A percentile compares a stretch with the other conserved stretches of the same genome.
Conservation (phyloP, 768 basidiomycete species). For the Auricularia auricula-judae region DNA sequence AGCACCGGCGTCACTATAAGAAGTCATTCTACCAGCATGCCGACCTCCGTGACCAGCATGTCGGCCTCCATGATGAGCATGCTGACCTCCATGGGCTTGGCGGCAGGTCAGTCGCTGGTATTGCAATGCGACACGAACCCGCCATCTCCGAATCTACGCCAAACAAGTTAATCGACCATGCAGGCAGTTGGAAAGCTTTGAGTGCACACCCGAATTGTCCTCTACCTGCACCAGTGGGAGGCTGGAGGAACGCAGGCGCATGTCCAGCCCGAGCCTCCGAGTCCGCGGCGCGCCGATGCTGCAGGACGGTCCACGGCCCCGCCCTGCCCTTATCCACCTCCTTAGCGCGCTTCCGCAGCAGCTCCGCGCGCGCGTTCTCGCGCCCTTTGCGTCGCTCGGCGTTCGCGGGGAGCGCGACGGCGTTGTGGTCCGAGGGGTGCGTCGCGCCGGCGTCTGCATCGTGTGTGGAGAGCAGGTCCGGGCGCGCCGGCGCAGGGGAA, state of each 20-base stretch:
- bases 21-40: no score
- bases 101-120: background rate
- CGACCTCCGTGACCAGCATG: no score
- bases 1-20: no score
- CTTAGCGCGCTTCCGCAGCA: background rate
- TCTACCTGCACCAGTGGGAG: background rate
- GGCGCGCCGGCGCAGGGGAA: background rate
- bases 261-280: background rate
- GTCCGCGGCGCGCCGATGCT: background rate
- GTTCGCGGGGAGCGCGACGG: background rate
- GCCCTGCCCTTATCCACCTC: background rate
- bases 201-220: no score
- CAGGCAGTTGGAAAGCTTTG: no score
- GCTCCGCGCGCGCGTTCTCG: background rate
- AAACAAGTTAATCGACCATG: background rate
- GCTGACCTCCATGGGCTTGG: no score
- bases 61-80: no score
- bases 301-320: background rate
- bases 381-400: background rate
- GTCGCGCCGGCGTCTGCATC: background rate
- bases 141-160: background rate
- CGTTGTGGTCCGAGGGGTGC: constrained; percentile 7
- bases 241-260: background rate
- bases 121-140: background rate
- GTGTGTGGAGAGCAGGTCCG: constrained; percentile 1